These are phyloP conservation scores for Cafeteria roenbergensis DNA, from an alignment of 108 stramenopile genomes.

Conservation along the genomic window DNA sequence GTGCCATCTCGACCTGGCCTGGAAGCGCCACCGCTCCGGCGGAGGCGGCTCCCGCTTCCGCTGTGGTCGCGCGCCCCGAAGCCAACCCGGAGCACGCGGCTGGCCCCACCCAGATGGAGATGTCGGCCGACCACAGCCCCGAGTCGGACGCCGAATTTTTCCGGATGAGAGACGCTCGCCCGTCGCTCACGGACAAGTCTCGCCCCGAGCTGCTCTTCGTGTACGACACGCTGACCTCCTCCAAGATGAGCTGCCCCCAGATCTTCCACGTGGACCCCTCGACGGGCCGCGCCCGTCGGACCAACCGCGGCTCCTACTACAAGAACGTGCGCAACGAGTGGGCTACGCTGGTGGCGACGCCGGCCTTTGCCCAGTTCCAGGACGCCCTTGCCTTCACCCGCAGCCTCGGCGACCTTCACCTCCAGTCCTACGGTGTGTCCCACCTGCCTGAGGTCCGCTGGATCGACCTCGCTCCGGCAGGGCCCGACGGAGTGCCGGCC, in stretches of 20 bases:
- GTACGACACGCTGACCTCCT: conserved; percentile 38
- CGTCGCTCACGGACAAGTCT: background rate
- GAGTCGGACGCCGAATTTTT: conserved; percentile 36
- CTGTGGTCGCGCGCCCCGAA: too few relatives aligned
- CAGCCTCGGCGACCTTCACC: conserved; percentile 41
- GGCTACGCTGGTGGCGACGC: conserved; percentile 42
- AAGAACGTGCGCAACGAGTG: conserved; percentile 48
- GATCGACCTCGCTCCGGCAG: conserved; percentile 1
- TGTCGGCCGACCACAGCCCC: conserved; percentile 45
- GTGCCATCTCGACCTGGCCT: background rate
- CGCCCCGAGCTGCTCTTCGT: conserved; percentile 38
- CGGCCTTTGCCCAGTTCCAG: conserved; percentile 34
- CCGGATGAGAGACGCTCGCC: conserved; percentile 23
- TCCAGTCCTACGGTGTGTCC: conserved; percentile 35
- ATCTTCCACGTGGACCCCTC: conserved; percentile 24
- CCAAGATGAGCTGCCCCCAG: conserved; percentile 32
- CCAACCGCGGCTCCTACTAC: conserved; percentile 26
- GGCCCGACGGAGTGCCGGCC: background rate
- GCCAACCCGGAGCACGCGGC: too few relatives aligned
- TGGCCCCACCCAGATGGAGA: background rate
- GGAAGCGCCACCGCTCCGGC: too few relatives aligned
- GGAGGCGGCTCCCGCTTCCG: too few relatives aligned
- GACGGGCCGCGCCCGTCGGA: conserved; percentile 1
- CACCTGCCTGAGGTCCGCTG: conserved; percentile 35
- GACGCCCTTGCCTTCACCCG: conserved; percentile 49